These are phyloP conservation scores for Cytospora paraplurivora DNA, from an alignment of 2,329 filamentous ascomycete species.

Conservation along the genomic window DNA sequence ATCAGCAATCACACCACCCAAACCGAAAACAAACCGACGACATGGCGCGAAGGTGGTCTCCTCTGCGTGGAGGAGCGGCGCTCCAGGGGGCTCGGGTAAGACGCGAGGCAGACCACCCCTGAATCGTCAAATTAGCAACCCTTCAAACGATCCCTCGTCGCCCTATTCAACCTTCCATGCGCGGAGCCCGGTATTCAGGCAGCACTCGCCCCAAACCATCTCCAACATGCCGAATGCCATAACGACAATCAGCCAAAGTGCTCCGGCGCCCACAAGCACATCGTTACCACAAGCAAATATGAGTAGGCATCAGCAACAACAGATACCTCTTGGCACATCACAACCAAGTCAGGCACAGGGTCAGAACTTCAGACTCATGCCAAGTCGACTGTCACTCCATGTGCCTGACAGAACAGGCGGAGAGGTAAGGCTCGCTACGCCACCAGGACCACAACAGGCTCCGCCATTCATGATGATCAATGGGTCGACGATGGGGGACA, in stretches of 20 bases:
- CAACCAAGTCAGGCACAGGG: constrained; percentile 12
- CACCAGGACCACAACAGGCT: constrained; percentile 20
- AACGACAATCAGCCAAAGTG: constrained; percentile 10
- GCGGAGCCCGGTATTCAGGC: constrained; percentile 44
- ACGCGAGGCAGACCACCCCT: constrained; percentile 78
- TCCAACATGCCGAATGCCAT: constrained; percentile 1
- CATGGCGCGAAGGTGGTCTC: constrained; percentile 85
- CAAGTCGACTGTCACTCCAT: constrained; percentile 60
- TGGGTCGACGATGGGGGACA: constrained; percentile 32
- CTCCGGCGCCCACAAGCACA: background rate
- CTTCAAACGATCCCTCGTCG: constrained; percentile 46
- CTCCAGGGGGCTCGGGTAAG: constrained; percentile 66
- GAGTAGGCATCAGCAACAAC: constrained; percentile 12
- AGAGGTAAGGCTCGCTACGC: constrained; percentile 38
- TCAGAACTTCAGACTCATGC: constrained; percentile 38
- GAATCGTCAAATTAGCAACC: constrained; percentile 52
- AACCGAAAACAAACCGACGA: constrained; percentile 56
- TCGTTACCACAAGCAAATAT: constrained; percentile 14
- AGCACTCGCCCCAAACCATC: constrained; percentile 18
- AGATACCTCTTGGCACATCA: constrained; percentile 10
- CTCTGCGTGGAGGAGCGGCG: constrained; percentile 80
- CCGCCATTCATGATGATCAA: constrained; percentile 37
- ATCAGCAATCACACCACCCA: constrained; percentile 73
- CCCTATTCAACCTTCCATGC: constrained; percentile 69
- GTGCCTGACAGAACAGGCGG: constrained; percentile 50